phyloP scores from a whole-genome alignment of 2,329 filamentous ascomycete genomes.

The Chrysoporthe puriensis region DNA sequence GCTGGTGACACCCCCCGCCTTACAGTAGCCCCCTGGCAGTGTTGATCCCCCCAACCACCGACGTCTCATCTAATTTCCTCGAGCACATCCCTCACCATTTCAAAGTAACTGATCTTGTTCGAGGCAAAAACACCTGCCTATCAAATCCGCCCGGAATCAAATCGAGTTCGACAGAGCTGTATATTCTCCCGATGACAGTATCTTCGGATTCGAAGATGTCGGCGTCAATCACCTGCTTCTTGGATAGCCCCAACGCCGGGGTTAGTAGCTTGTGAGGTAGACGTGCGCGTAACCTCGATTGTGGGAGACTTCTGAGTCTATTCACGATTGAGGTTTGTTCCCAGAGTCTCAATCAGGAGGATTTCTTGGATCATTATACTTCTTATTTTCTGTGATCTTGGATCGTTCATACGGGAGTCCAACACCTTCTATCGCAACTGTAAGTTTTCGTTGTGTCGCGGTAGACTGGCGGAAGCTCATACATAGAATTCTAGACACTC shows the following conservation, averaged over 20 bases:
- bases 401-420: background rate
- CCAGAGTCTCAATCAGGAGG: too few relatives aligned
- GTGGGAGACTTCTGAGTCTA: constrained; percentile 20
- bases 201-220: constrained; percentile 17
- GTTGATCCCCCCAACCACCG: background rate
- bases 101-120: background rate
- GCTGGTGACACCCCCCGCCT: background rate
- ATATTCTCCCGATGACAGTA: constrained; percentile 4
- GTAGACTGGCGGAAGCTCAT: background rate
- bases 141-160: background rate
- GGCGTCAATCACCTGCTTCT: constrained; percentile 17
- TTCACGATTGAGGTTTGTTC: background rate
- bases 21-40: background rate
- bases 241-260: constrained; percentile 58
- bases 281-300: constrained; percentile 34
- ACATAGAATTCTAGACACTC: background rate
- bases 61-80: background rate
- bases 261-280: constrained; percentile 39
- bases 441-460: background rate
- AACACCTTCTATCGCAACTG: background rate
- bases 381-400: background rate
- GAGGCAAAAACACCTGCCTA: background rate
- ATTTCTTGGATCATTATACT: background rate
- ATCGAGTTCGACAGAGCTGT: constrained; percentile 11
- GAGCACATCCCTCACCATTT: background rate